Base-by-base conservation (phyloP, 192 early-diverging fungal genomes). In the Podila epicladia region DNA sequence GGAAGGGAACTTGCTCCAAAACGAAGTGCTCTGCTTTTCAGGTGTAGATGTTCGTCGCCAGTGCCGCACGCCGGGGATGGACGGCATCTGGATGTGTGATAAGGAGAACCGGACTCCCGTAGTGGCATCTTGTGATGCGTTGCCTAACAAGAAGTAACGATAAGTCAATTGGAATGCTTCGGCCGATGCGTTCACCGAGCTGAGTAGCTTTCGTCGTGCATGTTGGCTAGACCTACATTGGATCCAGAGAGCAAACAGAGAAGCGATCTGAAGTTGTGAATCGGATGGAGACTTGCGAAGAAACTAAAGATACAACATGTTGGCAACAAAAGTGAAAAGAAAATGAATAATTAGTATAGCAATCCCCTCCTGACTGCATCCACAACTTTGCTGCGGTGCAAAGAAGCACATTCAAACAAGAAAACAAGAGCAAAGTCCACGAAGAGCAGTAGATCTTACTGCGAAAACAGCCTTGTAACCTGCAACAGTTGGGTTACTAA, bases 381-480 rank as follows among this genome's bases (percentile, higher is more conserved):
- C n/a, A 24, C 6, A 9, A 0, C 53, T 24, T 24, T 55, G 24
- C 33, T 22, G 28, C 9, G 22, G 38, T 9, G 49, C 32, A 4
- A 70, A 22, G 45, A 70, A 58, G 32, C 32, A n/a, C 12, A 33
- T 1, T 22, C 4, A 61, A 61, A 13, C 24, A 2, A 8, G 5
- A 15, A 1, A 61, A 13, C 24, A 2, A 8, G 5, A 15, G 1
- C 67, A 60, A 41, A n/a, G 9, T 8, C n/a, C 35, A n/a, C 2
- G 24, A 26, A 2, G 37, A 20, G 9, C 41, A 31, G n/a, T 48
- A n/a, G 22, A 15, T 65, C 77, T 69, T 64, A 80, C 77, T 8
- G 62, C 65, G 61, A 80, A 73, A 12, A 80, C 62, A 5, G 67
- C 77, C 29, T 80, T 80, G 48, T 80, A 62, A 22, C 77, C 41